A percentile compares a stretch with the other conserved stretches of the same genome.
Evolutionary conservation across 2,329 filamentous ascomycete species (phyloP).

Genomic region (Penicillium sp.): DNA sequence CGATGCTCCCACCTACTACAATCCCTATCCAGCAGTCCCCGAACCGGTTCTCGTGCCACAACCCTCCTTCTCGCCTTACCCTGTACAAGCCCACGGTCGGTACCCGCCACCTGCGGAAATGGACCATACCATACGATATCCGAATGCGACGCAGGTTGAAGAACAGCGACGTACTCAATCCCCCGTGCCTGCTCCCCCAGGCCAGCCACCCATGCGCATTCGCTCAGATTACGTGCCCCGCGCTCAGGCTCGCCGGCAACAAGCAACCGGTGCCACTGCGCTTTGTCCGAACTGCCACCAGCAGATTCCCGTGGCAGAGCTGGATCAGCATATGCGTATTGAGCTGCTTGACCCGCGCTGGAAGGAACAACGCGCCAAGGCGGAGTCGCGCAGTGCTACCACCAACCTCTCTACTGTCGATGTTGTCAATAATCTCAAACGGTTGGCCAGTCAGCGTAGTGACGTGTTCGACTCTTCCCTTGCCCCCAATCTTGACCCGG

Average conservation of each 20-base stretch:
- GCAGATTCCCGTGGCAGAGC: slow-evolving; percentile 79
- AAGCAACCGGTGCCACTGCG: slow-evolving; percentile 61
- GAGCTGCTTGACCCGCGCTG: slow-evolving; percentile 90
- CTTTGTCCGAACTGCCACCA: slow-evolving; percentile 93
- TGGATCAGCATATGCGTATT: slow-evolving; percentile 91
- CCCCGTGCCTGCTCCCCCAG: slow-evolving; percentile 65
- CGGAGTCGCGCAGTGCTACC: slow-evolving; percentile 76
- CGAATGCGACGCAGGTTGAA: slow-evolving; percentile 34
- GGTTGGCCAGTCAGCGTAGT: slow-evolving; percentile 81
- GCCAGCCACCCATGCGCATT: slow-evolving; percentile 71
- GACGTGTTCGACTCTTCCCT: slow-evolving; percentile 72
- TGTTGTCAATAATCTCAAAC: slow-evolving; percentile 90
- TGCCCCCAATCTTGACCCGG: slow-evolving; percentile 60
- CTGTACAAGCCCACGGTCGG: slow-evolving; percentile 27
- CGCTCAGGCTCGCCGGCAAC: slow-evolving; percentile 69
- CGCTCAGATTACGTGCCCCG: slow-evolving; percentile 88
- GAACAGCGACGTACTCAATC: slow-evolving; percentile 60
- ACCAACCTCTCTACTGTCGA: slow-evolving; percentile 84
- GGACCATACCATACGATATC: slow-evolving; percentile 19
- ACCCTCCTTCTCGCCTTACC: slow-evolving; percentile 30
- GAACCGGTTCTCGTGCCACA: slow-evolving; percentile 33
- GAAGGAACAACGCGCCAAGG: slow-evolving; percentile 92
- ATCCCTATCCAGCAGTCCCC: slow-evolving; percentile 44
- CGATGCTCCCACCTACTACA: slow-evolving; percentile 53
- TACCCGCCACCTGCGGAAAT: slow-evolving; percentile 32